These are phyloP conservation scores for Tricholoma sp. DNA, from an alignment of 768 basidiomycete species.

Conservation along the genomic window DNA sequence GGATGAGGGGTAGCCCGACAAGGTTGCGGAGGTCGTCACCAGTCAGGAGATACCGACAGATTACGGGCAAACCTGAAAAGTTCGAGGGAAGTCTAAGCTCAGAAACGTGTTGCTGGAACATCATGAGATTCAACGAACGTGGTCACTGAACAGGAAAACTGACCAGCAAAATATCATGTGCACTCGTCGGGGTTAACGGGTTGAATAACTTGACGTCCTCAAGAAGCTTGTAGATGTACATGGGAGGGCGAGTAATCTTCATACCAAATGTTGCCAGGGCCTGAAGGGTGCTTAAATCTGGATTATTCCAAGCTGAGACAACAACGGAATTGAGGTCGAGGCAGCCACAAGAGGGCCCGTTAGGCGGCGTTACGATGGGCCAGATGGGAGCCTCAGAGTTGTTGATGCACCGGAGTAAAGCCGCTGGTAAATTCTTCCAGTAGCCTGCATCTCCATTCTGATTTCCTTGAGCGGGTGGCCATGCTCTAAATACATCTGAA, in stretches of 20 bases:
- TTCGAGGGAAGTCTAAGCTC: constrained; percentile 5
- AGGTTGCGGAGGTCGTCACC: constrained; percentile 26
- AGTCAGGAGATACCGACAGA: constrained; percentile 32
- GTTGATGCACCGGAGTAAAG: constrained; percentile 25
- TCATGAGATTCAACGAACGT: too few relatives aligned
- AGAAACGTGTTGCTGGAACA: constrained; percentile 10
- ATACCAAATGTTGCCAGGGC: constrained; percentile 29
- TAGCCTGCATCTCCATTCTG: constrained; percentile 36
- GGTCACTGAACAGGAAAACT: too few relatives aligned
- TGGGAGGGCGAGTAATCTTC: constrained; percentile 29
- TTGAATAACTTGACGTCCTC: neutral
- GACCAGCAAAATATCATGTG: constrained; percentile 26
- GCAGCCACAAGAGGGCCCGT: too few relatives aligned
- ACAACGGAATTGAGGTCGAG: too few relatives aligned
- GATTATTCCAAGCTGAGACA: too few relatives aligned
- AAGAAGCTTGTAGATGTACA: constrained; percentile 26
- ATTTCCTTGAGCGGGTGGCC: constrained; percentile 32
- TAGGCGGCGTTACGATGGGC: too few relatives aligned
- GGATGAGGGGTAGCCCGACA: constrained; percentile 32
- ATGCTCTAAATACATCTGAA: constrained; percentile 29
- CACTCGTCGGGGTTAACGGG: constrained; percentile 23
- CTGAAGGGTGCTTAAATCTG: constrained; percentile 18
- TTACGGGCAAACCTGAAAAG: neutral
- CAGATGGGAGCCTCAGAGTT: constrained; percentile 26
- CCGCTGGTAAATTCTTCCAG: constrained; percentile 27